Base-by-base conservation (phyloP, 805 yeast genomes). In the Candida ortonii region DNA sequence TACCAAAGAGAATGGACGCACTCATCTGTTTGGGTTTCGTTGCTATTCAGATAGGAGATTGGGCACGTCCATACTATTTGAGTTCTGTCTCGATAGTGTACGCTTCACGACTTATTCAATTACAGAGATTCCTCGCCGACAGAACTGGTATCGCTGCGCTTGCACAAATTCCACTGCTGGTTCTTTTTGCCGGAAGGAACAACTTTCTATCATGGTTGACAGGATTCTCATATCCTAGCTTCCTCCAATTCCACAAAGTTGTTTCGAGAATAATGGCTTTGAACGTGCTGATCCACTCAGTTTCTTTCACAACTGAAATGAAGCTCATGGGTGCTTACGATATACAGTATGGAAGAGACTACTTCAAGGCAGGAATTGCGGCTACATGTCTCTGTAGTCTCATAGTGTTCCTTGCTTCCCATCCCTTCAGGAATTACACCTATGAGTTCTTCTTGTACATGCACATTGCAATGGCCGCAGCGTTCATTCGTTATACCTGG, bases 191-290 rank as follows among this genome's bases (percentile, higher is more conserved):
- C 5, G 77, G 77, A 25, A 56, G 75, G 42, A 70, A 70, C 43
- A 69, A 67, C 49, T 53, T 70, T 25, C 50, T 68, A 34, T 56
- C 55, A 30, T 70, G 60, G 55, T 17, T 70, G 16, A 64, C 74
- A 6, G 71, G 74, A 1, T 65, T 71, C 65, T 47, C 56, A 7
- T 65, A 61, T 36, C 44, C 70, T 3, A 55, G 68, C 21, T 70
- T 70, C 44, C 47, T 78, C 47, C 66, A 68, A 20, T 74, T 73
- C 50, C 95, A 86, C 57, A 80, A 71, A 54, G 74, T 85, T 79
- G 55, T 72, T 30, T 79, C 84, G 1, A 67, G 84, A 49, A 65
- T 68, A 4, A 63, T 29, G 32, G 15, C 22, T 21, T 10, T 21
- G 15, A 29, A 29, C 16, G 24, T 25, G 4, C 12, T 29, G 12